Evolutionary conservation across 1,284 basidiomycete genomes (phyloP).

Genomic region (Ustilago trichophora): DNA sequence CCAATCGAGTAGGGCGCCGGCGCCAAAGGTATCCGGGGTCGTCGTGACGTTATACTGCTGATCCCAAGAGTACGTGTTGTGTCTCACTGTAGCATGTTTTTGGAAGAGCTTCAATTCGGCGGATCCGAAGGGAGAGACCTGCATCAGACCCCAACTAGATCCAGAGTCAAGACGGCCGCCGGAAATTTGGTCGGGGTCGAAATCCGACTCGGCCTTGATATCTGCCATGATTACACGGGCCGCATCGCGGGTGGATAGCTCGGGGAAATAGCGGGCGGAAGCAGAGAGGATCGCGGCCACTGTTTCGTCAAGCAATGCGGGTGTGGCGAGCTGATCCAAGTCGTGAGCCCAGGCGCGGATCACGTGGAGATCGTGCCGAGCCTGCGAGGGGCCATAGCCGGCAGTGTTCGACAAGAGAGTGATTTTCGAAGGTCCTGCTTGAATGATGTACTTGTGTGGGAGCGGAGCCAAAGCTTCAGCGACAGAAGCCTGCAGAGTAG

Average conservation of each 20-base stretch:
- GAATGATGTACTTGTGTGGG: constrained; percentile 8
- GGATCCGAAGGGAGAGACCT: constrained; percentile 54
- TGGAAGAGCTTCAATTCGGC: constrained; percentile 54
- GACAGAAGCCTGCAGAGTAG: too few species aligned
- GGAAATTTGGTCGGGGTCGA: constrained; percentile 32
- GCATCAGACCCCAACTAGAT: constrained; percentile 57
- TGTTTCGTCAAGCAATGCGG: constrained; percentile 54
- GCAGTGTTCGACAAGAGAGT: constrained; percentile 47
- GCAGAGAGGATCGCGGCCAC: constrained; percentile 60
- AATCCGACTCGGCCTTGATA: constrained; percentile 64
- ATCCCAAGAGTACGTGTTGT: constrained; percentile 53
- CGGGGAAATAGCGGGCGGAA: constrained; percentile 61
- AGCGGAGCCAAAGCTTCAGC: too few species aligned
- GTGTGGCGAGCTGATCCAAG: constrained; percentile 38
- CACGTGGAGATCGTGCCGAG: constrained; percentile 53
- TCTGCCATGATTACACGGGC: constrained; percentile 59
- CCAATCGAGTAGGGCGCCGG: constrained; percentile 55
- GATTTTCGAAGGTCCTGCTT: constrained; percentile 15
- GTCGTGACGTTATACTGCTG: constrained; percentile 27
- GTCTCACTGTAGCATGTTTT: constrained; percentile 33
- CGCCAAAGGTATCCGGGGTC: constrained; percentile 2
- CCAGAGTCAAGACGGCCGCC: constrained; percentile 58
- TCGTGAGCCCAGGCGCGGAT: constrained; percentile 62
- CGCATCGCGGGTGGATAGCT: constrained; percentile 53
- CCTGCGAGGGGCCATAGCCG: constrained; percentile 49